A percentile compares a stretch with the other conserved stretches of the same genome.
phyloP scores from a whole-genome alignment of 108 stramenopile genomes.

The Seminavis robusta region DNA sequence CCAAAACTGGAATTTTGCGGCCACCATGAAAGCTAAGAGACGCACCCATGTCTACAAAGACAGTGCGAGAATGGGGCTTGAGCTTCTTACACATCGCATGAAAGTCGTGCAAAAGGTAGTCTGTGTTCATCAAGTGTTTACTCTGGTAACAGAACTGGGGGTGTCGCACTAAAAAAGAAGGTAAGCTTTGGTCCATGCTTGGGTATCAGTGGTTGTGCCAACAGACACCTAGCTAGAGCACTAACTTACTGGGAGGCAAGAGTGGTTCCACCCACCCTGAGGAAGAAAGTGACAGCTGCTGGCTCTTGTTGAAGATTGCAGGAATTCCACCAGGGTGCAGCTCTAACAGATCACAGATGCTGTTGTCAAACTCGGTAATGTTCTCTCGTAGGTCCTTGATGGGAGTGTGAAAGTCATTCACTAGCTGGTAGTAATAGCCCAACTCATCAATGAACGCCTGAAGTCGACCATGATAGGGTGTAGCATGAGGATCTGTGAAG shows the following conservation, averaged over 20 bases:
- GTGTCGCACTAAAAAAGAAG: too few relatives aligned
- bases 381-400: not conserved
- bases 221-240: too few relatives aligned
- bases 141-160: slow-evolving; percentile 22
- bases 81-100: slow-evolving; percentile 43
- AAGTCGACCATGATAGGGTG: not conserved
- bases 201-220: too few relatives aligned
- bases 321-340: slow-evolving; percentile 9
- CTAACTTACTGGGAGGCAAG: slow-evolving; percentile 30
- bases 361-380: slow-evolving; percentile 1
- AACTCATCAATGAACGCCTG: slow-evolving; percentile 9
- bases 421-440: slow-evolving; percentile 8
- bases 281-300: slow-evolving; percentile 18
- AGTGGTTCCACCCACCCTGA: slow-evolving; percentile 43
- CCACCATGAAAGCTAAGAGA: slow-evolving; percentile 36
- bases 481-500: not conserved
- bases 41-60: slow-evolving; percentile 54
- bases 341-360: slow-evolving; percentile 8
- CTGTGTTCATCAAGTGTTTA: slow-evolving; percentile 8
- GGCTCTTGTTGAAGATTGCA: slow-evolving; percentile 14
- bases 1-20: slow-evolving; percentile 11
- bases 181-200: too few relatives aligned
- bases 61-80: slow-evolving; percentile 23
- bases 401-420: slow-evolving; percentile 7
- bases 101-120: slow-evolving; percentile 58